Base-by-base conservation (phyloP, 805 yeast genomes). In the Ogataea ganodermae region DNA sequence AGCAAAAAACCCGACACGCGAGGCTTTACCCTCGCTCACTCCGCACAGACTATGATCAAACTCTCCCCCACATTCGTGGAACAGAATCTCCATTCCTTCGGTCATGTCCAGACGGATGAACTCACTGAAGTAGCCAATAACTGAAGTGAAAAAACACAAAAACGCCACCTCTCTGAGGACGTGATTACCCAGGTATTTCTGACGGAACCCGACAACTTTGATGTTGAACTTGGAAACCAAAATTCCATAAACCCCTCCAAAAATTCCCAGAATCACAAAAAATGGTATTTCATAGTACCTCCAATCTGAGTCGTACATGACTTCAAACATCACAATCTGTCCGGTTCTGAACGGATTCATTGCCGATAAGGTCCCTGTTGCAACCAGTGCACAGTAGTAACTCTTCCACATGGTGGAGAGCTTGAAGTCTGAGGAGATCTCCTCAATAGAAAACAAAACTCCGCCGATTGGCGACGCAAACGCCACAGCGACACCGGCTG, bases 401-500 rank as follows among this genome's bases (percentile, higher is more conserved):
- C 94, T 81, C 59, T 89, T 86, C 95, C 96, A 89, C 65, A 95
- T 76, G 1, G 96, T 87, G 3, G 86, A 75, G 13, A 90, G 70
- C 55, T 81, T 86, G 62, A 89, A 85, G 33, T 79, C 78, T 26
- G 84, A 74, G 0, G 94, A 80, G 24, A 94, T 89, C 58, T 94
- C 99, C 63, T 94, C 99, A 49, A 94, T 78, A 10, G 96, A 83
- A 65, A 95, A 94, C 32, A 94, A 68, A 1, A 94, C 98, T 13
- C 99, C 99, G 21, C 96, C 96, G 71, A 92, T 89, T 0, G 99
- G 99, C 10, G 91, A 81, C 0, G 96, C 98, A 72, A 94, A 94
- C 0, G 98, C 99, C 7, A 94, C 98, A 0, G 98, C 98, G 7
- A 94, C 98, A 44, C 99, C 99, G 1, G 99, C 96, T 3, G 97